phyloP scores from a whole-genome alignment of 768 basidiomycete species.

The Psilocybe subaeruginosa region DNA sequence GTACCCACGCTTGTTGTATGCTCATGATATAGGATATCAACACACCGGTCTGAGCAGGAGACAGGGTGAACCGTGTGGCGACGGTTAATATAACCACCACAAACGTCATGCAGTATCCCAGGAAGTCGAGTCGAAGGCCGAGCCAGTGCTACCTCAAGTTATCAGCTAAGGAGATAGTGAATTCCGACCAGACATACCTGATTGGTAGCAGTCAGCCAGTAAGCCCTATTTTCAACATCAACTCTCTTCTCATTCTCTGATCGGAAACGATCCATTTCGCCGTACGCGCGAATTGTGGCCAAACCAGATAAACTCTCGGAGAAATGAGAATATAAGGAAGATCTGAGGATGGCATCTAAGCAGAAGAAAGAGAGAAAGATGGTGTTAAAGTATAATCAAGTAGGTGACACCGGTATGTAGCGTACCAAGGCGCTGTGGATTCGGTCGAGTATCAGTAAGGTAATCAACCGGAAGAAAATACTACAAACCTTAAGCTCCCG shows the following conservation, averaged over 20 bases:
- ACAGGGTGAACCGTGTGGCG: slow-evolving; percentile 68
- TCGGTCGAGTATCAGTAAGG: neutral
- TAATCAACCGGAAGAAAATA: neutral
- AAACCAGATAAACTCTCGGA: slow-evolving; percentile 87
- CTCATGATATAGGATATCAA: slow-evolving; percentile 77
- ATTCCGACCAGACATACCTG: slow-evolving; percentile 43
- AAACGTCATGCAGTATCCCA: slow-evolving; percentile 72
- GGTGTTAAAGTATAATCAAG: neutral
- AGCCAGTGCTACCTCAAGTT: slow-evolving; percentile 67
- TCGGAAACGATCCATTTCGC: slow-evolving; percentile 75
- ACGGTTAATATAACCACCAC: slow-evolving; percentile 79
- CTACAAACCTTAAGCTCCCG: slow-evolving; percentile 77
- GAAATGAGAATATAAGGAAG: slow-evolving; percentile 87
- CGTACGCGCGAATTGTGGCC: slow-evolving; percentile 85
- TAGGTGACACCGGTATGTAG: neutral
- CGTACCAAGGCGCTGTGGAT: slow-evolving; percentile 53
- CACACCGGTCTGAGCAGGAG: slow-evolving; percentile 76
- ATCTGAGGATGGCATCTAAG: slow-evolving; percentile 77
- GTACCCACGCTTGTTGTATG: slow-evolving; percentile 63
- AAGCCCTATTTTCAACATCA: slow-evolving; percentile 86
- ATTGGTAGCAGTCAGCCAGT: slow-evolving; percentile 83
- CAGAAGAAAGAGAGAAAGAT: neutral
- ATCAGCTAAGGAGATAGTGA: neutral
- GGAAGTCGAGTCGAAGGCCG: slow-evolving; percentile 84
- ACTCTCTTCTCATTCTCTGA: slow-evolving; percentile 70